Conservation (phyloP, 139 green algal genomes). For the Mychonastes homosphaera region DNA sequence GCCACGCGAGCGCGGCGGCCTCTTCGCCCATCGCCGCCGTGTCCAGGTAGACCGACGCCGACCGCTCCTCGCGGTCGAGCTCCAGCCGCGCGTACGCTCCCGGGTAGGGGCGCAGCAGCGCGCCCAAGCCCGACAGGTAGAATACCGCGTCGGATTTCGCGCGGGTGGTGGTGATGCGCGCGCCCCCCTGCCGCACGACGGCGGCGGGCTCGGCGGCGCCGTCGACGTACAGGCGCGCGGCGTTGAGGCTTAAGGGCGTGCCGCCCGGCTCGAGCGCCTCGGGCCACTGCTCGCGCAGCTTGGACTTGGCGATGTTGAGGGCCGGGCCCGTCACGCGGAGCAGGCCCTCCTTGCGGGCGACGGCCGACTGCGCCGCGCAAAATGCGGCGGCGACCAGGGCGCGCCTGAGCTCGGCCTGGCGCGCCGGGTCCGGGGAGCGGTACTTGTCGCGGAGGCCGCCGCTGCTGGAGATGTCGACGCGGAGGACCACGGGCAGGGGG, state of each 20-base stretch:
- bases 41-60: constrained; percentile 10
- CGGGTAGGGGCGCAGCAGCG: constrained; percentile 9
- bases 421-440: constrained; percentile 16
- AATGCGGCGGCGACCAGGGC: constrained; percentile 34
- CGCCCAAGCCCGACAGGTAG: constrained; percentile 12
- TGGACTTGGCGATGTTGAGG: constrained; percentile 19
- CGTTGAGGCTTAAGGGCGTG: neutral
- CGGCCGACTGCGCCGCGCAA: constrained; percentile 11
- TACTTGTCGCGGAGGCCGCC: constrained; percentile 39
- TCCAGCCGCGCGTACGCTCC: constrained; percentile 12
- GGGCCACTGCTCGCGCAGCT: constrained; percentile 15
- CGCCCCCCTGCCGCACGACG: neutral
- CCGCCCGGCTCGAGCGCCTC: constrained; percentile 3
- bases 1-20: neutral
- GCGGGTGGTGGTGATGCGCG: neutral
- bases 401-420: constrained; percentile 42
- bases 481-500: no score
- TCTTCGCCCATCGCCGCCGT: neutral
- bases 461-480: no score
- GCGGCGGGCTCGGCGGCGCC: neutral
- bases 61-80: constrained; percentile 1
- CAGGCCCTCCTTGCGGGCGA: constrained; percentile 42
- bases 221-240: neutral
- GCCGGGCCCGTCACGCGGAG: constrained; percentile 21
- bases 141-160: constrained; percentile 15